Base-by-base conservation (phyloP, 176 grass and related monocot genomes). In the Elaeis guineensis region DNA sequence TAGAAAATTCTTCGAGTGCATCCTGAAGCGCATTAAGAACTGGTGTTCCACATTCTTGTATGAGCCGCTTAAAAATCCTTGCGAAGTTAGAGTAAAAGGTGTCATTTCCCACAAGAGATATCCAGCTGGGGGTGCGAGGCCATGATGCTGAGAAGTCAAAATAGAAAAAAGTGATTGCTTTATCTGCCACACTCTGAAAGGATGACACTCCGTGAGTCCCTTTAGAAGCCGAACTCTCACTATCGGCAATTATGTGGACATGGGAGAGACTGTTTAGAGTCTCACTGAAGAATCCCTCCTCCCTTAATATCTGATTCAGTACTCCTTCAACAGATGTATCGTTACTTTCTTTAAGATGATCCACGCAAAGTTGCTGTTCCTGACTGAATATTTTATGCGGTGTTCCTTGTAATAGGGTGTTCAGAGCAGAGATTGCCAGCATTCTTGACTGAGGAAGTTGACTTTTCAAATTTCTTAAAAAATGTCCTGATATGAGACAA, bases 381-480 rank as follows among this genome's bases (percentile, higher is more conserved):
- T 76, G 67, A 23, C 49, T 11, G 28, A 50, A 75, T 52, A 75
- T 49, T 62, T 79, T 82, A 61, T 77, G 56, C 58, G 81, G 79
- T 72, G 80, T 56, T 64, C 84, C 81, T 80, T 88, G 75, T 68
- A 97, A 75, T 67, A 97, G 74, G 66, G 92, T 80, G 70, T 97
- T 97, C 63, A 97, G 67, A 25, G 87, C 92, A 80, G 87, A 97
- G 72, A 97, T 90, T 68, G 92, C 80, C 66, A 97, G 92, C 73
- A 97, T 97, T 55, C 87, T 86, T 51, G 92, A 97, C 63, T 97
- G 92, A 57, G 92, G 92, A 56, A 97, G 81, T 75, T 90, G 87
- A 82, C 87, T 91, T 75, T 88, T 97, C 75, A 97, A 82, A 77
- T 85, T 88, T 70, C 73, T 82, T 54, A 97, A 72, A 70, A 91